Evolutionary conservation across 2,329 filamentous ascomycete species (phyloP).

Genomic region (Exophiala oligosperma): DNA sequence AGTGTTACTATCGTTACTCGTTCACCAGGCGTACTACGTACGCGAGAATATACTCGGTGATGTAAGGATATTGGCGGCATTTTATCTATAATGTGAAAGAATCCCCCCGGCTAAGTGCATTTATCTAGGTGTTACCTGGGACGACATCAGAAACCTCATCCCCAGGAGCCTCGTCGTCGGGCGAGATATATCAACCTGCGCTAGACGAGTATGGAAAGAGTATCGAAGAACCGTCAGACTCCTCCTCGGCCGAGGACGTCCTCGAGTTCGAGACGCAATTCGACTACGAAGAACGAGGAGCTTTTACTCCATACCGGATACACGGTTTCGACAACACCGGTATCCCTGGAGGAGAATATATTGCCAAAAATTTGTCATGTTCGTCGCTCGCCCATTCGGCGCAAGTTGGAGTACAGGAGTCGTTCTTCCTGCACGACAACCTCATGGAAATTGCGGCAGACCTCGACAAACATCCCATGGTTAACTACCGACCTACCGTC

Average conservation of each 20-base stretch:
- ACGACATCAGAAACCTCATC: neutral
- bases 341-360: constrained; percentile 5
- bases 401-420: constrained; percentile 11
- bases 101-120: neutral
- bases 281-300: constrained; percentile 6
- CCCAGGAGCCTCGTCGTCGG: neutral
- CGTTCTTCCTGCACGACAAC: constrained; percentile 30
- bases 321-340: constrained; percentile 7
- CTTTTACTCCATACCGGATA: neutral
- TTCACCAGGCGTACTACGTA: constrained; percentile 4
- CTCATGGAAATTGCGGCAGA: constrained; percentile 12
- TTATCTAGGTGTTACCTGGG: neutral
- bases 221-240: neutral
- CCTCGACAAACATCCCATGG: constrained; percentile 9
- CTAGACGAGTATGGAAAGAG: neutral
- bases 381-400: constrained; percentile 6
- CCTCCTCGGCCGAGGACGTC: neutral
- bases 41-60: neutral
- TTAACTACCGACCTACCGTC: constrained; percentile 5
- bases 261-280: neutral
- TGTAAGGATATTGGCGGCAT: neutral
- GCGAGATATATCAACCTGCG: neutral
- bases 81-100: neutral
- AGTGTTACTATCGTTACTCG: neutral
- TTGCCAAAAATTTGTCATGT: constrained; percentile 6